Base-by-base conservation (phyloP, 768 basidiomycete genomes). In the Suillus bovinus region DNA sequence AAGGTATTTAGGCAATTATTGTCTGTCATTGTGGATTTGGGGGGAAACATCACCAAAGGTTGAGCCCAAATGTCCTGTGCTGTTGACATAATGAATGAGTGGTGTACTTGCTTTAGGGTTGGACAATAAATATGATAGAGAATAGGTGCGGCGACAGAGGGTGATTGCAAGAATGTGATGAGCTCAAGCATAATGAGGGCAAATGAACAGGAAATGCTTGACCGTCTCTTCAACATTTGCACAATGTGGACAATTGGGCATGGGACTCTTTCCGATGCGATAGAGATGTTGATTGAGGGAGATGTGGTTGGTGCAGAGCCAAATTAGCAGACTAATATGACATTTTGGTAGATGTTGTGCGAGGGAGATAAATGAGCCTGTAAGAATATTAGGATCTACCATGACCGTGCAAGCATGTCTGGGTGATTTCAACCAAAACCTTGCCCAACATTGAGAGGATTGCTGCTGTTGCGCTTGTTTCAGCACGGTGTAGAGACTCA, bases 261-360 rank as follows among this genome's bases (percentile, higher is more conserved):
- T 64, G 16, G 74, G 69, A 0, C 54, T 62, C 20, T 63, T 63
- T 0, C 61, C 54, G 11, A 80, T 72, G 1, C 60, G 46, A 50
- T 73, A 64, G 0, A 79, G 73, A 64, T 78, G 68, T 13, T 68
- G 54, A 20, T 71, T 66, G 0, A 79, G 69, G 0, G 73, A 70
- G 3, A 66, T 55, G 46, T 79, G 78, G 0, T 70, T 73, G 0
- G 72, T 73, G 2, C 69, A 44, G 20, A 80, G 68, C 59, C 78
- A 77, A 0, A 68, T 59, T 0, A 79, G 44, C 4, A 77, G 24
- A 38, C 70, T 69, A 11, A 68, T 61, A 5, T 71, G 58, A 14
- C 61, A 60, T 34, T 68, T 50, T 0, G 61, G 57, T 1, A 74
- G 42, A 0, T 41, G 29, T 11, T 58, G 36, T 3, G 60, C 59